Evolutionary conservation across 2,329 filamentous ascomycete species (phyloP).

Genomic region (Alternaria solani): DNA sequence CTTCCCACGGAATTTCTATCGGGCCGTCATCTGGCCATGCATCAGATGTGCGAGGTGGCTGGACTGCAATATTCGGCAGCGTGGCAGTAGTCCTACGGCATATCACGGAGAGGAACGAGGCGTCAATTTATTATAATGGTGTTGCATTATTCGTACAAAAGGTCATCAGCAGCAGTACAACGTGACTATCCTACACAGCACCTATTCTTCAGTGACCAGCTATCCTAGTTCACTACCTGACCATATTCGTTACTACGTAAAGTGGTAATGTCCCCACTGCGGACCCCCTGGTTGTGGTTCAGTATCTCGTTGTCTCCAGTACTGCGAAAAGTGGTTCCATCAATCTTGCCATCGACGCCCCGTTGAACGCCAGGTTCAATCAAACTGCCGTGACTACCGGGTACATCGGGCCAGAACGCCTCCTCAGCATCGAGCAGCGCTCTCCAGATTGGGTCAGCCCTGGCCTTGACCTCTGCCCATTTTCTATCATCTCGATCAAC

Average conservation of each 20-base stretch:
- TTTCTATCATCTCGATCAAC: conserved; percentile 27
- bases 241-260: conserved; percentile 6
- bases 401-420: conserved; percentile 43
- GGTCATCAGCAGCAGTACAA: background rate
- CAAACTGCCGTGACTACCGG: conserved; percentile 6
- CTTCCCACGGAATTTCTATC: conserved; percentile 4
- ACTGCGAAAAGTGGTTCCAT: conserved; percentile 14
- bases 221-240: background rate
- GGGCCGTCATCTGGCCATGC: conserved; percentile 7
- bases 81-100: background rate
- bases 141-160: background rate
- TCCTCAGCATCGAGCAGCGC: conserved; percentile 45
- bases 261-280: conserved; percentile 1
- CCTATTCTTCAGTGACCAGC: background rate
- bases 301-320: conserved; percentile 6
- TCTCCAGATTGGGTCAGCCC: conserved; percentile 37
- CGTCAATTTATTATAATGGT: background rate
- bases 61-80: background rate
- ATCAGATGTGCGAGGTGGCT: background rate
- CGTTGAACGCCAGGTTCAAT: conserved; percentile 12
- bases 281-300: conserved; percentile 7
- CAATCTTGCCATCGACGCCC: conserved; percentile 12
- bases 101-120: background rate
- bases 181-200: background rate
- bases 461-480: conserved; percentile 31